Evolutionary conservation across 2,329 filamentous ascomycete genomes (phyloP).

Genomic region (Neospermospora avenae): DNA sequence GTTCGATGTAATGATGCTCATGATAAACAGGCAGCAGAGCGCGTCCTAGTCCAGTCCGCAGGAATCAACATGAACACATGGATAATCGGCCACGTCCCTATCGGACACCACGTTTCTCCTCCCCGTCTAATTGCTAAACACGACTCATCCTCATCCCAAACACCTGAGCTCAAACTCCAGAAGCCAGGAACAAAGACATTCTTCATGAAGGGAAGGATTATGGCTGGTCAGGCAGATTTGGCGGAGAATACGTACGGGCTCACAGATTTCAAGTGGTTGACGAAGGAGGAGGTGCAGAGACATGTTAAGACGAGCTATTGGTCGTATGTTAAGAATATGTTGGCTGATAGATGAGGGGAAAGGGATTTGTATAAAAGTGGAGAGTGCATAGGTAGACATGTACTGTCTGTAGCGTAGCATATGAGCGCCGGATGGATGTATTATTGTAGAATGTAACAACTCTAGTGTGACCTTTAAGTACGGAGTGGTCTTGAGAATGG

Average conservation of each 20-base stretch:
- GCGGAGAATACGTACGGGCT: slow-evolving; percentile 67
- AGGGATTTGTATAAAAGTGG: not conserved
- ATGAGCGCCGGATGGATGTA: slow-evolving; percentile 11
- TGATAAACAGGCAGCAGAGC: slow-evolving; percentile 68
- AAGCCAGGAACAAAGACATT: slow-evolving; percentile 75
- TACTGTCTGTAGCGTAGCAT: slow-evolving; percentile 13
- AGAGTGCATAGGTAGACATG: slow-evolving; percentile 2
- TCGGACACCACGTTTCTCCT: slow-evolving; percentile 70
- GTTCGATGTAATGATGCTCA: slow-evolving; percentile 5
- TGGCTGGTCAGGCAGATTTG: slow-evolving; percentile 91
- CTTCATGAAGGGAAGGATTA: slow-evolving; percentile 93
- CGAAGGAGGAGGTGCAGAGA: slow-evolving; percentile 78
- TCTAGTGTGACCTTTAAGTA: not conserved
- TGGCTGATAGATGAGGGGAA: slow-evolving; percentile 65
- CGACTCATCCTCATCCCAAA: slow-evolving; percentile 30
- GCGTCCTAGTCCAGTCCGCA: slow-evolving; percentile 71
- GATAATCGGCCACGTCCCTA: slow-evolving; percentile 86
- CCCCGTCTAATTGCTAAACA: slow-evolving; percentile 42
- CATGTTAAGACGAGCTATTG: slow-evolving; percentile 68
- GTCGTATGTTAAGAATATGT: slow-evolving; percentile 74
- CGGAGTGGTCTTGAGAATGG: not conserved
- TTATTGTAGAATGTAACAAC: slow-evolving; percentile 21
- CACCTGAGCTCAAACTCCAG: slow-evolving; percentile 35
- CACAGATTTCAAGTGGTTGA: slow-evolving; percentile 86
- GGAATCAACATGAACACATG: slow-evolving; percentile 98